A percentile compares a stretch with the other conserved stretches of the same genome.
Evolutionary conservation across 495 filamentous ascomycete genomes (phyloP).

Genomic region (Penicillium waksmanii): DNA sequence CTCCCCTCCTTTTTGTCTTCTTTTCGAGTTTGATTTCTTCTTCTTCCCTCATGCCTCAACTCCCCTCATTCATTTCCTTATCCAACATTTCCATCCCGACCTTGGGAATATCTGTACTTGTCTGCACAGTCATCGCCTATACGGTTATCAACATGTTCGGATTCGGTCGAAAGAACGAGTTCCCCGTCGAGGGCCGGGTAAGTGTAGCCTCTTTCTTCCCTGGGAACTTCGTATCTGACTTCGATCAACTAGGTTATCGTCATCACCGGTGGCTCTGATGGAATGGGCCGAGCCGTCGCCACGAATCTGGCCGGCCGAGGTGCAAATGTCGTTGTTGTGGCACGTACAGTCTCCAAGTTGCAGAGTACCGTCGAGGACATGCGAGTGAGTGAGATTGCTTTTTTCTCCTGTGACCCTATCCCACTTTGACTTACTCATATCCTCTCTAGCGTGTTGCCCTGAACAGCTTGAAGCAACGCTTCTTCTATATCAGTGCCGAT

Average conservation of each 20-base stretch:
- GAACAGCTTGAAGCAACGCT: conserved; percentile 67
- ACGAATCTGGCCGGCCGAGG: conserved; percentile 77
- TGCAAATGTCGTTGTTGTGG: conserved; percentile 83
- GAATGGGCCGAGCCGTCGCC: conserved; percentile 80
- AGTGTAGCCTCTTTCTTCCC: conserved; percentile 24
- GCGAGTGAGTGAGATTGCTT: conserved; percentile 43
- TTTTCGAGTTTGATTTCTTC: conserved; percentile 22
- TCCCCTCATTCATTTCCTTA: conserved; percentile 26
- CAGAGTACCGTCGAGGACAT: conserved; percentile 68
- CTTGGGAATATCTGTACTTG: conserved; percentile 47
- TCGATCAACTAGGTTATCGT: conserved; percentile 68
- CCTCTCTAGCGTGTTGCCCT: conserved; percentile 57
- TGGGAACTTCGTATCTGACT: conserved; percentile 17
- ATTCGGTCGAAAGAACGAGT: conserved; percentile 69
- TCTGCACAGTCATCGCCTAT: conserved; percentile 51
- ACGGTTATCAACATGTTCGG: conserved; percentile 63
- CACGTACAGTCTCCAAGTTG: conserved; percentile 78
- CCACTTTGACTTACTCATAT: conserved; percentile 15
- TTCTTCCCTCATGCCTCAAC: conserved; percentile 33
- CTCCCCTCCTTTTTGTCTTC: conserved; percentile 1
- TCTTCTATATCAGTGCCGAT: conserved; percentile 85
- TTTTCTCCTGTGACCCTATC: not conserved
- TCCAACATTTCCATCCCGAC: conserved; percentile 33
- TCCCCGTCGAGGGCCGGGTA: conserved; percentile 82
- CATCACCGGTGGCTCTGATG: conserved; percentile 90